Base-by-base conservation (phyloP, 805 yeast species). In the Ogataea henricii region DNA sequence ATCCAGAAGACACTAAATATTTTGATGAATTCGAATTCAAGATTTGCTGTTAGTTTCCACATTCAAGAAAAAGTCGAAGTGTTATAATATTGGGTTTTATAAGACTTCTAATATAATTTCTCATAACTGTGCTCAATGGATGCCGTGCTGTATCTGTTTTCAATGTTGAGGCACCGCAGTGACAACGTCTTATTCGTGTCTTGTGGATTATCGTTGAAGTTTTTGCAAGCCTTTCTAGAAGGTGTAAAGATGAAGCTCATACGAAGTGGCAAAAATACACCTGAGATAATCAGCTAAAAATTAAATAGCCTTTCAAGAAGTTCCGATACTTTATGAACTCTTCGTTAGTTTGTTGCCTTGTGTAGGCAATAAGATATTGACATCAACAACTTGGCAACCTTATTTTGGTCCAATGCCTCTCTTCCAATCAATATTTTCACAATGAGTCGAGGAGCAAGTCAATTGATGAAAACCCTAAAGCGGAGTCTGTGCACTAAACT, bases 1-100 rank as follows among this genome's bases (percentile, higher is more conserved):
- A 79, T 82, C 97, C 68, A 91, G 97, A 85, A 87, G 89, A 83
- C 94, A 87, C 75, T 85, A 85, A 77, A 60, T 59, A 38, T 46
- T 37, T 25, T 40, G 36, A 30, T 22, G 43, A 40, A 40, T 40
- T 30, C 36, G 36, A 30, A 30, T 29, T 40, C 21, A 30, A 40
- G 37, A 40, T 40, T 30, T 40, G 43, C 43, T 40, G 36, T 40
- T 21, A 21, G 36, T 21, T 39, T 29, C 32, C 35, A 45, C 38
- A 30, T 30, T 26, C 23, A 21, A 37, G 41, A 44, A 43, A 30
- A 43, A 36, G 30, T 29, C 36, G 41, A 43, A 43, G 46, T 36
- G 34, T 14, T 40, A 30, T 40, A 14, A 30, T 17, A 33, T 41
- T 34, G 46, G 46, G 27, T 43, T 30, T 43, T 43, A 18, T 27